Evolutionary conservation across 2,329 filamentous ascomycete genomes (phyloP), one percentile per base, ranked within the genome.

Genomic region (Fusarium ambrosium): DNA sequence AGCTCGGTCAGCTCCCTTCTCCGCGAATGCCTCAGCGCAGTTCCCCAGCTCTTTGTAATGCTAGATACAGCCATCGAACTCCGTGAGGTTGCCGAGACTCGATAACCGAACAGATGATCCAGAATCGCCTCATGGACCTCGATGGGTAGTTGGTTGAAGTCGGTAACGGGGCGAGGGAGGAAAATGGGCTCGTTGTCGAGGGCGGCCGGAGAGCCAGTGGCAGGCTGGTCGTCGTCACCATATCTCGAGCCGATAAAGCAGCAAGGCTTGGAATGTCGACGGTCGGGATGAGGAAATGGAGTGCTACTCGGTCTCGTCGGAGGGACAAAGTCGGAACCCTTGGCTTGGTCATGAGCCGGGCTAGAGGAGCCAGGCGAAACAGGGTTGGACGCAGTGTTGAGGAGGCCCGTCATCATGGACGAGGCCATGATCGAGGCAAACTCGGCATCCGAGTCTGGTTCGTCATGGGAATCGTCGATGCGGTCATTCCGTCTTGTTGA

Each of bases 111-210:
- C 2, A 94, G 83, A 74, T 93, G 89, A 79, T 94, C 92, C 16
- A 94, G 84, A 64, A 94, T 92, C 65, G 89, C 89, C 77, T 94
- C 92, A 79, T 94, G 92, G 14, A 95, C 92, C 80, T 94, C 92
- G 65, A 89, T 87, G 2, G 93, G 92, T 2, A 94, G 84, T 71
- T 89, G 82, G 53, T 86, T 83, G 59, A 90, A 82, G 62, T 86
- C 85, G 7, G 71, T 80, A 13, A 79, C 71, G 16, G 77, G 77
- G 3, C 68, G 74, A 55, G 73, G 73, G 20, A 69, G 70, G 24
- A 64, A 36, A 14, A 66, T 22, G 1, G 70, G 65, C 18, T 80
- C 74, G 20, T 74, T 75, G 20, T 70, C 71, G 13, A 70, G 59
- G 29, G 67, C 59, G 27, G 72, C 58, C n/a, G 62, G 66, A n/a